Evolutionary conservation across 2,329 filamentous ascomycete genomes (phyloP), one percentile per base, ranked within the genome.

Genomic region (Orbilia oligospora): DNA sequence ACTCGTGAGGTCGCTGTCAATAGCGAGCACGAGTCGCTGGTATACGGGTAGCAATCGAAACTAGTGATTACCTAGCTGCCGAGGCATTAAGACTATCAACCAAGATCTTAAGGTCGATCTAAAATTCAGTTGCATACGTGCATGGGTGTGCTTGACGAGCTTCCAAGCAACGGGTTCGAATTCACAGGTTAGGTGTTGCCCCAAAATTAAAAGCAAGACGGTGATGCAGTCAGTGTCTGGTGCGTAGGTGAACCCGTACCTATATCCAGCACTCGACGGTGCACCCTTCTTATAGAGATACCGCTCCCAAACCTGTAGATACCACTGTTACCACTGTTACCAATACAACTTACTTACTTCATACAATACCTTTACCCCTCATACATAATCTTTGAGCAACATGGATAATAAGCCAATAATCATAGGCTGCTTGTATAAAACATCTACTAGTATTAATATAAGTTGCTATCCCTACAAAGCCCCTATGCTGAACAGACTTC

Each of bases 1-100:
- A 20, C 16, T 20, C 14, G 53, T 56, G 30, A 56, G 53, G 53
- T 56, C 53, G n/a, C 53, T 38, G 53, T 38, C 53, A 56, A 56
- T 38, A 38, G 30, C 16, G 18, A 38, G 27, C 5, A 8, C 22
- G 22, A n/a, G 10, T 36, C 12, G 16, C 9, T 56, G 27, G 30
- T n/a, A n/a, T n/a, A n/a, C n/a, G n/a, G n/a, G n/a, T 20, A 38
- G 16, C 14, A 56, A 53, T 12, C 33, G 49, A 53, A 22, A 20
- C 53, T 22, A 38, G 53, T 38, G 53, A 38, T 56, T 56, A 22
- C 30, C n/a, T 46, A n/a, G 12, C 51, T 53, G 24, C 10, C 49
- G 24, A 27, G n/a, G 24, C 6, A 38, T 56, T 20, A 14, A 22
- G 16, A 22, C 53, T 16, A 38, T 56, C 27, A 38, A 20, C n/a